These are phyloP conservation scores for Ogataea paraovalis DNA, from an alignment of 805 yeast species.

Conservation along the genomic window DNA sequence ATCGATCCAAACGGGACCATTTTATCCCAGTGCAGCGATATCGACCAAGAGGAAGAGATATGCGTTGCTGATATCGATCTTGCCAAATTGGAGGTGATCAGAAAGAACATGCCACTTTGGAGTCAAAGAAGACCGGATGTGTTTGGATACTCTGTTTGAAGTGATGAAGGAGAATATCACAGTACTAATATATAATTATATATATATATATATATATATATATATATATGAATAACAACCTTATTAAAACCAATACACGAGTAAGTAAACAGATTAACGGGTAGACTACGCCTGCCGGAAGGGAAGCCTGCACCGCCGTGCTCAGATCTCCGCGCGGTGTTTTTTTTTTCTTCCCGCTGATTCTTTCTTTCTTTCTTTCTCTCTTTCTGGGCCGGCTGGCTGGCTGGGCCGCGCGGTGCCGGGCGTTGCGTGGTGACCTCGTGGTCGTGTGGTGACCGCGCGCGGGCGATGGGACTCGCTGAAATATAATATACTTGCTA, in stretches of 20 bases:
- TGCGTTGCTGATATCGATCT: conserved; percentile 67
- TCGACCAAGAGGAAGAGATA: conserved; percentile 35
- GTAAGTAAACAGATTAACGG: neutral
- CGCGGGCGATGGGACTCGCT: neutral
- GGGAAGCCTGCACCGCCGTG: neutral
- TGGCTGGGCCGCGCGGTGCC: too few relatives aligned
- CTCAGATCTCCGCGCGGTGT: neutral
- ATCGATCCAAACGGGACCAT: conserved; percentile 92
- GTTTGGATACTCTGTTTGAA: conserved; percentile 38
- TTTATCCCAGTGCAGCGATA: conserved; percentile 53
- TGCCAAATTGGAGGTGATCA: conserved; percentile 42
- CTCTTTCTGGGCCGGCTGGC: neutral
- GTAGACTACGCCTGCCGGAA: too few relatives aligned
- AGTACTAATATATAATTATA: too few relatives aligned
- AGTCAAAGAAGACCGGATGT: conserved; percentile 66
- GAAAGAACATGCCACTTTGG: conserved; percentile 75
- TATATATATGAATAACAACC: neutral
- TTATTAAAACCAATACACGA: neutral
- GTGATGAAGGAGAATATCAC: too few relatives aligned
- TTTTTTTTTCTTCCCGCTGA: neutral
- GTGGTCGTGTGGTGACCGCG: neutral
- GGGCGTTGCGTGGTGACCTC: too few relatives aligned
- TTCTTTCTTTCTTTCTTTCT: neutral
- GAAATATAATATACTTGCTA: neutral
- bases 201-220: neutral